phyloP scores from a whole-genome alignment of 305 asterid genomes.

The Fraxinus velutina region DNA sequence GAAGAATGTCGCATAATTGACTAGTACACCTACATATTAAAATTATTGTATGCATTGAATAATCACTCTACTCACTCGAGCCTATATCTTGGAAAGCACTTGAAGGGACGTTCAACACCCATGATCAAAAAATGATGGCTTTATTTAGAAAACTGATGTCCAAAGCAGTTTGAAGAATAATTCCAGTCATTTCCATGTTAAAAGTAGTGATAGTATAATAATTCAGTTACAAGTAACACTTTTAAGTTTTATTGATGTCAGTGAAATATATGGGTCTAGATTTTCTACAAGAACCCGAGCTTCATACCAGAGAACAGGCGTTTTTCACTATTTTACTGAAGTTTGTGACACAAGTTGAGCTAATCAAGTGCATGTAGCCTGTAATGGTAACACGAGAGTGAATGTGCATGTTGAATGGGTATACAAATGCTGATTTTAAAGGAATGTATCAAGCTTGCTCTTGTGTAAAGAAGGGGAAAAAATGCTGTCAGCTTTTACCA shows the following conservation, averaged over 20 bases:
- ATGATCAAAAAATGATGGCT: not conserved
- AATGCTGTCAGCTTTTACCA: not conserved
- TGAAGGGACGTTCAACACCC: not conserved
- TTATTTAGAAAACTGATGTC: slow-evolving; percentile 4
- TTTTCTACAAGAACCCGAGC: not conserved
- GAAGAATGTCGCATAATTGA: not conserved
- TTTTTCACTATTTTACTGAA: not conserved
- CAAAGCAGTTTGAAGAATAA: not conserved
- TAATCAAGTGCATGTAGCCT: not conserved
- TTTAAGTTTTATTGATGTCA: not conserved
- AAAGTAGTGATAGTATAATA: not conserved
- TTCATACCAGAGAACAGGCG: not conserved
- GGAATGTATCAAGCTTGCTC: not conserved
- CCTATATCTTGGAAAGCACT: not conserved
- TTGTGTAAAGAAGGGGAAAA: not conserved
- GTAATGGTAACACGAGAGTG: not conserved
- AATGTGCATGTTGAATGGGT: not conserved
- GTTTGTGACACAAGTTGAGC: not conserved
- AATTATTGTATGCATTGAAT: not conserved
- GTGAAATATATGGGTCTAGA: not conserved
- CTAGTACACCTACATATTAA: not conserved
- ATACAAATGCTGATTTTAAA: not conserved
- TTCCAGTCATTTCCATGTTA: not conserved
- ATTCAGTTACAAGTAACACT: not conserved
- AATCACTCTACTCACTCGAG: not conserved